Evolutionary conservation across 257 asterid species (phyloP).

Genomic region (Gentiana straminea): DNA sequence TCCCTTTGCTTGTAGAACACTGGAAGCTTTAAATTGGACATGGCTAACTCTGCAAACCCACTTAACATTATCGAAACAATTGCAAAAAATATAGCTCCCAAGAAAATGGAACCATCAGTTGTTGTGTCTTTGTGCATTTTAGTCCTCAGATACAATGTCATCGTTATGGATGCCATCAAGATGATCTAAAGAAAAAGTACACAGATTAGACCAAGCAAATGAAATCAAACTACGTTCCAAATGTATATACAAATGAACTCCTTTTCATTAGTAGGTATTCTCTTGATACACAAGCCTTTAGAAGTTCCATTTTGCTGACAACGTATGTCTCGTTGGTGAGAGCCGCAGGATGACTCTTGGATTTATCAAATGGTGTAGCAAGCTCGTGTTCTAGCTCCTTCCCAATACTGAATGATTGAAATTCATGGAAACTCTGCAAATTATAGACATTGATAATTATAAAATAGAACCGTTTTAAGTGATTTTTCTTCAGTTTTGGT

Average conservation of each 20-base stretch:
- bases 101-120: conserved; percentile 62
- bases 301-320: conserved; percentile 11
- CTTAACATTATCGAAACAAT: conserved; percentile 70
- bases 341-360: conserved; percentile 12
- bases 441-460: no score
- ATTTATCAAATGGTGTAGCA: conserved; percentile 14
- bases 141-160: conserved; percentile 50
- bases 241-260: conserved; percentile 15
- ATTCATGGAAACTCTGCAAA: no score
- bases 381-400: conserved; percentile 11
- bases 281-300: conserved; percentile 17
- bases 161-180: neutral
- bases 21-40: conserved; percentile 69
- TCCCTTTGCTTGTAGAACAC: conserved; percentile 85
- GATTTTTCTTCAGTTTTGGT: no score
- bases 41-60: conserved; percentile 76
- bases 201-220: neutral
- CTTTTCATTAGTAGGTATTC: conserved; percentile 18
- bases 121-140: conserved; percentile 53
- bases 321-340: conserved; percentile 12
- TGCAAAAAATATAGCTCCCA: conserved; percentile 72
- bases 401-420: conserved; percentile 15
- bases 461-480: no score
- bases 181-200: neutral
- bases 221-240: neutral